phyloP scores from a whole-genome alignment of 2,329 filamentous ascomycete genomes.

The Penicillium decumbens region DNA sequence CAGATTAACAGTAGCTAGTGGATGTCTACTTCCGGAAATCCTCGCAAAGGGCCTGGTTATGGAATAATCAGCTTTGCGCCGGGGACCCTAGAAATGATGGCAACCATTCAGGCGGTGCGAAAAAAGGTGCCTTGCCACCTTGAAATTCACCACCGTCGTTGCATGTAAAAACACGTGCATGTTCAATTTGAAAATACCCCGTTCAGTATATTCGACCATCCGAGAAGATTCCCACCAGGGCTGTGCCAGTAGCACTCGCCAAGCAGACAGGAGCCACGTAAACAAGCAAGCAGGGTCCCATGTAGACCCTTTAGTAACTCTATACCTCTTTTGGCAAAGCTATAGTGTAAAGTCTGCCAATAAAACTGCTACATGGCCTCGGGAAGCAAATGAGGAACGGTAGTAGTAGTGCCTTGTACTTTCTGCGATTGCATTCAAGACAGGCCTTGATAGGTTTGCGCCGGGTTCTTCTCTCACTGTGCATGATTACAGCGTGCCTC shows the following conservation, averaged over 20 bases:
- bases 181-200: constrained; percentile 10
- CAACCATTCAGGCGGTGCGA: constrained; percentile 14
- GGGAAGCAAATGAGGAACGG: background rate
- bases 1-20: no score
- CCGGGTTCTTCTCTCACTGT: constrained; percentile 10
- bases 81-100: constrained; percentile 11
- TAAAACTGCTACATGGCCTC: background rate
- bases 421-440: constrained; percentile 18
- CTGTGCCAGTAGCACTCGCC: background rate
- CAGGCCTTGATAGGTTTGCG: constrained; percentile 19
- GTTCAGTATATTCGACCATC: background rate
- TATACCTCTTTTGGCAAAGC: constrained; percentile 8
- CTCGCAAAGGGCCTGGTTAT: constrained; percentile 7
- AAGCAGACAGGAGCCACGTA: background rate
- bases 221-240: background rate
- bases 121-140: background rate
- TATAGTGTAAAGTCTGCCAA: constrained; percentile 7
- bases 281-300: background rate
- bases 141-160: background rate
- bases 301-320: constrained; percentile 9
- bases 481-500: constrained; percentile 3
- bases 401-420: constrained; percentile 11
- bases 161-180: constrained; percentile 11
- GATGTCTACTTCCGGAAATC: constrained; percentile 7
- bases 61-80: constrained; percentile 13